Conservation (phyloP, 257 asterid genomes). For the Solanum chaucha region DNA sequence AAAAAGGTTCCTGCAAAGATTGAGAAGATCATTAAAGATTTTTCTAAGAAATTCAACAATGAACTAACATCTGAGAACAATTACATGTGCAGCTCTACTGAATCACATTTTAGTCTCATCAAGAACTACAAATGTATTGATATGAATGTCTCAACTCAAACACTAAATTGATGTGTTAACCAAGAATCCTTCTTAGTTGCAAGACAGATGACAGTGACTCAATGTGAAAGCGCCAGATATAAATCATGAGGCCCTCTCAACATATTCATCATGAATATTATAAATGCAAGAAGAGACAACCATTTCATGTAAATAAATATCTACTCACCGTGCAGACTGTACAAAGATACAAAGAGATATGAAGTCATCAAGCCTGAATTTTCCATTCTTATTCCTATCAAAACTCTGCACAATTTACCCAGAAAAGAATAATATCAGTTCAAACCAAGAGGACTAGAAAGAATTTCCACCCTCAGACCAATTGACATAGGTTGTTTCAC, state of each 20-base stretch:
- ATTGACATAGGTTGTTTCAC: not conserved
- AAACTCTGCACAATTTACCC: conserved; percentile 45
- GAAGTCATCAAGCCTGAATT: conserved; percentile 65
- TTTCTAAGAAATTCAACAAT: not conserved
- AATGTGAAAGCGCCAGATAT: not conserved
- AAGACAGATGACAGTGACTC: not conserved
- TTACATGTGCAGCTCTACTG: not conserved
- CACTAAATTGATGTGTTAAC: not conserved
- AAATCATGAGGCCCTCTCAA: not conserved
- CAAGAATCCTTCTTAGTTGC: not conserved
- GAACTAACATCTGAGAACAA: not conserved
- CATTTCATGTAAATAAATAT: not conserved
- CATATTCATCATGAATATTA: not conserved
- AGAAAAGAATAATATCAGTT: not conserved
- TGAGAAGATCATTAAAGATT: not conserved
- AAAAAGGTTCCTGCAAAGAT: conserved; percentile 50
- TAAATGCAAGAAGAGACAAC: conserved; percentile 6
- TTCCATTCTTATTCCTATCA: conserved; percentile 56
- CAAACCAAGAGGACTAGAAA: not conserved
- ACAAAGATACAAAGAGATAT: conserved; percentile 74
- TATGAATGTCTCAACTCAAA: not conserved
- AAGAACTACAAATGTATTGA: not conserved
- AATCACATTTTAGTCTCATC: not conserved
- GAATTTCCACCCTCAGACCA: not conserved
- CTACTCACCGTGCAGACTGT: conserved; percentile 58